These are phyloP conservation scores for Rhodamnia rubescens DNA, from an alignment of 345 rosid genomes.

Conservation along the genomic window DNA sequence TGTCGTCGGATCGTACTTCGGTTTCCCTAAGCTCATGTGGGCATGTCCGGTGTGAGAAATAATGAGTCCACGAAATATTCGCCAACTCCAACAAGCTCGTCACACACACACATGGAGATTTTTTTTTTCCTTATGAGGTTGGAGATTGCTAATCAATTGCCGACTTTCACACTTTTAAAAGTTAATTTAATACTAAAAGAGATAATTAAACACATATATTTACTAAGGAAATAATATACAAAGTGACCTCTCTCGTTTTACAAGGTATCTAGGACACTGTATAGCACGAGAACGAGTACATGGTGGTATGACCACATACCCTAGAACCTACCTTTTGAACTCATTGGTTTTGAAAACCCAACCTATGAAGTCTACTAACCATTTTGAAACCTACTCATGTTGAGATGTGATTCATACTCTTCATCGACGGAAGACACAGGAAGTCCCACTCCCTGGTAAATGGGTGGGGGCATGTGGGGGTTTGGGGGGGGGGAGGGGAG, in stretches of 20 bases:
- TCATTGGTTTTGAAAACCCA: neutral
- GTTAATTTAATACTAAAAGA: neutral
- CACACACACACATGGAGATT: neutral
- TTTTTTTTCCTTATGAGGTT: neutral
- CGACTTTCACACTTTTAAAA: neutral
- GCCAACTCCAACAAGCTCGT: too few relatives aligned
- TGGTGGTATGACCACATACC: neutral
- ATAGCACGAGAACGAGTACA: neutral
- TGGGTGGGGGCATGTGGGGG: too few relatives aligned
- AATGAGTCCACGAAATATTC: too few relatives aligned
- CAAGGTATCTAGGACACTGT: neutral
- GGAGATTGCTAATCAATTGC: neutral
- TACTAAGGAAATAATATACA: neutral
- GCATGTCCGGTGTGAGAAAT: too few relatives aligned
- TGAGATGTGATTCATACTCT: too few relatives aligned
- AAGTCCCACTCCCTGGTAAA: too few relatives aligned
- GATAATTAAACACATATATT: neutral
- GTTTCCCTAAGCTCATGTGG: too few relatives aligned
- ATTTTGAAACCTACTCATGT: neutral
- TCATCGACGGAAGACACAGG: too few relatives aligned
- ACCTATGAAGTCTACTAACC: neutral
- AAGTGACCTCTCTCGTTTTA: neutral
- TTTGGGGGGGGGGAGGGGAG: too few relatives aligned
- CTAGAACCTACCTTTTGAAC: neutral
- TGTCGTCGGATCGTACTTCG: too few relatives aligned